phyloP scores from a whole-genome alignment of 2,329 filamentous ascomycete species.

The Colletotrichum brevisporum region DNA sequence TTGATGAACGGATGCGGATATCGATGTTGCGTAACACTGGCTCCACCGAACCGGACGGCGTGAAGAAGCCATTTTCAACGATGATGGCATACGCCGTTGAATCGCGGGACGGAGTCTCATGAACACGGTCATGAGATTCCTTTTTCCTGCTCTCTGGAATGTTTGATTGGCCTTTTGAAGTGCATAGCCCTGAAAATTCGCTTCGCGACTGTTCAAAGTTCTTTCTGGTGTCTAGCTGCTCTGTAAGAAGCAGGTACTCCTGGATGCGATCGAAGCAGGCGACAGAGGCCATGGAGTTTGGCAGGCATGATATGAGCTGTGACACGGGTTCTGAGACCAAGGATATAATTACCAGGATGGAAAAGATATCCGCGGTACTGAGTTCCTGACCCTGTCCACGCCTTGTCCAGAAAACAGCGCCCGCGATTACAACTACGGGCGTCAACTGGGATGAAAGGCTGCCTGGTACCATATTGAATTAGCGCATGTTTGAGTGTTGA shows the following conservation, averaged over 20 bases:
- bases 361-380: constrained; percentile 37
- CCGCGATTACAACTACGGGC: constrained; percentile 41
- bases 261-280: neutral
- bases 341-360: constrained; percentile 38
- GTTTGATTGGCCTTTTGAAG: neutral
- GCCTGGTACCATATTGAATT: constrained; percentile 4
- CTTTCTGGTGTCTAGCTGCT: neutral
- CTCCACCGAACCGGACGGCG: constrained; percentile 8
- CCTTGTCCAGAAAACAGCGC: constrained; percentile 30
- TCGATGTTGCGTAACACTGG: constrained; percentile 22
- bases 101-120: neutral
- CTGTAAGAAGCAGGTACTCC: neutral
- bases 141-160: neutral
- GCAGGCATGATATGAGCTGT: neutral
- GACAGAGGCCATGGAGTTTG: neutral
- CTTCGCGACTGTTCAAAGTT: neutral
- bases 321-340: neutral
- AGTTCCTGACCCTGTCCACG: neutral
- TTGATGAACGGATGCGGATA: constrained; percentile 5
- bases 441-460: constrained; percentile 37
- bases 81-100: constrained; percentile 32
- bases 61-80: constrained; percentile 2
- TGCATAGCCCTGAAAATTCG: neutral
- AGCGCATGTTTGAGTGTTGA: constrained; percentile 23
- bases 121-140: neutral